Evolutionary conservation across 495 filamentous ascomycete species (phyloP).

Genomic region (Daldinia concentrica): DNA sequence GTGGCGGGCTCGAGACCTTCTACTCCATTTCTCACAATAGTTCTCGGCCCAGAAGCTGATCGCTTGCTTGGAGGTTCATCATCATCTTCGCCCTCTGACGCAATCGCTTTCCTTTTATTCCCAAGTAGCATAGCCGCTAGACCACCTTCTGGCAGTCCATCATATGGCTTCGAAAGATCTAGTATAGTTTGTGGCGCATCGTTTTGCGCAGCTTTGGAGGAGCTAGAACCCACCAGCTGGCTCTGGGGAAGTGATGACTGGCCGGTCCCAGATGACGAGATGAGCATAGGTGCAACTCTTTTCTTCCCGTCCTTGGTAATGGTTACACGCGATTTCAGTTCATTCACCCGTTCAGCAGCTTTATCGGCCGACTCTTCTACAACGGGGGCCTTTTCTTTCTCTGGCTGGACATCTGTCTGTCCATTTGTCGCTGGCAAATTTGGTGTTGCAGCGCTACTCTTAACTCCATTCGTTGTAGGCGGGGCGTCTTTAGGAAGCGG

Average conservation of each 20-base stretch:
- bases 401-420: slow-evolving; percentile 49
- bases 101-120: slow-evolving; percentile 86
- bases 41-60: slow-evolving; percentile 70
- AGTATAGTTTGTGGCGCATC: slow-evolving; percentile 86
- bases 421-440: slow-evolving; percentile 48
- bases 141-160: slow-evolving; percentile 91
- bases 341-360: slow-evolving; percentile 72
- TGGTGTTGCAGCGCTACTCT: slow-evolving; percentile 44
- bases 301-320: slow-evolving; percentile 98
- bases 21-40: slow-evolving; percentile 76
- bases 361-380: slow-evolving; percentile 62
- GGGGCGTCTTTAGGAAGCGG: slow-evolving; percentile 49
- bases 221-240: slow-evolving; percentile 77
- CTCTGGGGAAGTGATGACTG: slow-evolving; percentile 89
- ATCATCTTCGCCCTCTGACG: slow-evolving; percentile 70
- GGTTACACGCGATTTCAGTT: slow-evolving; percentile 87
- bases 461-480: slow-evolving; percentile 54
- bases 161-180: slow-evolving; percentile 92
- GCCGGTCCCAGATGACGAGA: slow-evolving; percentile 83
- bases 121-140: slow-evolving; percentile 85
- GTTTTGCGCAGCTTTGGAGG: slow-evolving; percentile 65
- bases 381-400: slow-evolving; percentile 51
- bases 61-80: slow-evolving; percentile 71
- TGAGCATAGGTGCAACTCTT: slow-evolving; percentile 87
- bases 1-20: slow-evolving; percentile 79